phyloP scores from a whole-genome alignment of 192 early-diverging fungal genomes.

The Irineochytrium annulatum region DNA sequence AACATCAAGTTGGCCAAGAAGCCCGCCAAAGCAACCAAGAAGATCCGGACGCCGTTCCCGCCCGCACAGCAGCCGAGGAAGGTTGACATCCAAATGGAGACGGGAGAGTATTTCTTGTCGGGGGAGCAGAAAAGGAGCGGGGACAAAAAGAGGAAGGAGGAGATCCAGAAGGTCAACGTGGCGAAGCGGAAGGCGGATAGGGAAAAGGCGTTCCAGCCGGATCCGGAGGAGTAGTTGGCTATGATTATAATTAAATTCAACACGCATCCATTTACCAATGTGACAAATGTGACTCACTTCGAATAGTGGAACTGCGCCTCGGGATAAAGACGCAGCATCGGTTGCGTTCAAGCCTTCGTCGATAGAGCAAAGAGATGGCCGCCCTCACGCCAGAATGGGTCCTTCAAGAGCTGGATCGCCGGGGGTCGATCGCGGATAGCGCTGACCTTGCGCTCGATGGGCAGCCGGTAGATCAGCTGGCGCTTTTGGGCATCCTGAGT shows the following conservation, averaged over 20 bases:
- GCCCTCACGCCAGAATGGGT: constrained; percentile 29
- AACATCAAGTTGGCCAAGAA: constrained; percentile 74
- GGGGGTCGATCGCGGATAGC: constrained; percentile 68
- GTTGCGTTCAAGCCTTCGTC: no score
- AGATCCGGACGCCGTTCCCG: constrained; percentile 87
- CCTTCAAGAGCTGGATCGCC: constrained; percentile 63
- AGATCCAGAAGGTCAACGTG: constrained; percentile 63
- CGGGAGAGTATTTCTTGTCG: constrained; percentile 92
- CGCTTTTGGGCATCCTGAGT: constrained; percentile 79
- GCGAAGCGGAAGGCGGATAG: constrained; percentile 69
- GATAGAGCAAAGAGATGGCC: no score
- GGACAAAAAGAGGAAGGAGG: constrained; percentile 68
- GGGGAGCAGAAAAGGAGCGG: constrained; percentile 29
- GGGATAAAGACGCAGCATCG: no score
- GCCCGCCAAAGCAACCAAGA: constrained; percentile 68
- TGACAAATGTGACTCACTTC: no score
- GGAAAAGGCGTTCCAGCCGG: constrained; percentile 58
- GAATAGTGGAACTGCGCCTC: no score
- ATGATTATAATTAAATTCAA: no score
- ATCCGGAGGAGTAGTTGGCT: no score
- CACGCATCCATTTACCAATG: no score
- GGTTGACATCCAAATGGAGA: constrained; percentile 88
- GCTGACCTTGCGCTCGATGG: constrained; percentile 57
- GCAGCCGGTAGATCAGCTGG: constrained; percentile 58
- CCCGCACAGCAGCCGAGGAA: constrained; percentile 77